phyloP scores from a whole-genome alignment of 2,329 filamentous ascomycete genomes.

The Zasmidium angulare region DNA sequence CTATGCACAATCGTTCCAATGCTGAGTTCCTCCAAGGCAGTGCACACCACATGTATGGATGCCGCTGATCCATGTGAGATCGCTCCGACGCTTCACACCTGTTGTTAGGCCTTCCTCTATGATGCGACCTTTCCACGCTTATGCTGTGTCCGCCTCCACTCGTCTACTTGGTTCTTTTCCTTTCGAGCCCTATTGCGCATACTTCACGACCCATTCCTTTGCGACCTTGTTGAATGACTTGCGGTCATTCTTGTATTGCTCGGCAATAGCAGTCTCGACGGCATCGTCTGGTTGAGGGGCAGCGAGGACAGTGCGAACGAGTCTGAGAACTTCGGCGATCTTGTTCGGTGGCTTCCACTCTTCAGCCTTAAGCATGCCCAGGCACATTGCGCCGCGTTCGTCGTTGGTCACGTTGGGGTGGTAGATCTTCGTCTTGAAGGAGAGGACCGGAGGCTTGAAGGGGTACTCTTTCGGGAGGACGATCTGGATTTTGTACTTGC shows the following conservation, averaged over 20 bases:
- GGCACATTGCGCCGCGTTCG: conserved; percentile 78
- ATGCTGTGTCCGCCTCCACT: no score
- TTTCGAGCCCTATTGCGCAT: conserved; percentile 52
- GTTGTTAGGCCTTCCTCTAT: neutral
- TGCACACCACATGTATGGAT: no score
- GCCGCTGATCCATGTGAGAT: neutral
- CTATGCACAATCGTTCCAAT: neutral
- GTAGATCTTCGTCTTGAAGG: conserved; percentile 88
- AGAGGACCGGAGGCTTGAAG: conserved; percentile 80
- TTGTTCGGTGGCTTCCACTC: conserved; percentile 89
- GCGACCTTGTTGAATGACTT: conserved; percentile 72
- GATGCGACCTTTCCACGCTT: neutral
- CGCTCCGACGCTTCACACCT: neutral
- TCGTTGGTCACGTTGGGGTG: conserved; percentile 94
- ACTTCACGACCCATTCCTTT: conserved; percentile 69
- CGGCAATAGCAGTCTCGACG: conserved; percentile 81
- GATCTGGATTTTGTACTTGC: conserved; percentile 71
- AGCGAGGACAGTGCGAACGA: conserved; percentile 69
- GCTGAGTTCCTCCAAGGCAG: neutral
- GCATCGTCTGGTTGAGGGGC: conserved; percentile 89
- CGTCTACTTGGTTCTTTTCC: neutral
- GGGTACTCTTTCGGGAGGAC: conserved; percentile 78
- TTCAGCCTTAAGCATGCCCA: conserved; percentile 77
- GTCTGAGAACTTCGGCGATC: conserved; percentile 72
- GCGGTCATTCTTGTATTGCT: conserved; percentile 72